Percentiles rank a stretch among this genome's conserved stretches.
Evolutionary conservation across 306 rosid species (phyloP).

Genomic region (Elaeagnus macrophylla): DNA sequence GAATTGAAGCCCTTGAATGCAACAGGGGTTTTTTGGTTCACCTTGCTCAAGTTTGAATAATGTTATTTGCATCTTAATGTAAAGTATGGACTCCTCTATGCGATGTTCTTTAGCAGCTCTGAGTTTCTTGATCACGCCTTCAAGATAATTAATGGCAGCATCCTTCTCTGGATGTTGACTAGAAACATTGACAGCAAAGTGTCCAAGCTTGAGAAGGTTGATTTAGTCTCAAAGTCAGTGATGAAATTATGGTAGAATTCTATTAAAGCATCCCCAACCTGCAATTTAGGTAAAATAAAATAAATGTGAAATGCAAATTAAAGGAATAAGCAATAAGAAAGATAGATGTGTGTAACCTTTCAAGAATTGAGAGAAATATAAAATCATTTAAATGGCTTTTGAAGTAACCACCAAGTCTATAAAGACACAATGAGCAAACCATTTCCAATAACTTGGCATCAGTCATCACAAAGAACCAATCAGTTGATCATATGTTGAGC

Average conservation of each 20-base stretch:
- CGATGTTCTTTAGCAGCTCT: conserved; percentile 83
- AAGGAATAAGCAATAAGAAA: background rate
- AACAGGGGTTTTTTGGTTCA: conserved; percentile 76
- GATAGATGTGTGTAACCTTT: too few relatives aligned
- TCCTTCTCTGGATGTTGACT: conserved; percentile 92
- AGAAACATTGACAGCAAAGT: conserved; percentile 93
- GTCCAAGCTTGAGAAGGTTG: conserved; percentile 98
- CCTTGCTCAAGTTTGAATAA: conserved; percentile 80
- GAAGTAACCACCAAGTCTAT: background rate
- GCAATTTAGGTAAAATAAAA: conserved; percentile 20
- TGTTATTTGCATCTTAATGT: conserved; percentile 89
- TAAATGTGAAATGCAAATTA: background rate
- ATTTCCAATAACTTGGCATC: background rate
- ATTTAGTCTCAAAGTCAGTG: conserved; percentile 96
- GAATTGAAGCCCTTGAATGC: conserved; percentile 88
- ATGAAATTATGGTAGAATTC: conserved; percentile 93
- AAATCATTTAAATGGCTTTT: too few relatives aligned
- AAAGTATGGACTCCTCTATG: conserved; percentile 81
- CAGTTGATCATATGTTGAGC: background rate
- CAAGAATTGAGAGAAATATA: too few relatives aligned
- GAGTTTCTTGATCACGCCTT: conserved; percentile 84
- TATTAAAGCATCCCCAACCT: conserved; percentile 97
- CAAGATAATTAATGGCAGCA: conserved; percentile 81
- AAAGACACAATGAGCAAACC: background rate
- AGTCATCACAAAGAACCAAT: background rate